Base-by-base conservation (phyloP, 2,329 filamentous ascomycete genomes). In the Septoria petroselini region DNA sequence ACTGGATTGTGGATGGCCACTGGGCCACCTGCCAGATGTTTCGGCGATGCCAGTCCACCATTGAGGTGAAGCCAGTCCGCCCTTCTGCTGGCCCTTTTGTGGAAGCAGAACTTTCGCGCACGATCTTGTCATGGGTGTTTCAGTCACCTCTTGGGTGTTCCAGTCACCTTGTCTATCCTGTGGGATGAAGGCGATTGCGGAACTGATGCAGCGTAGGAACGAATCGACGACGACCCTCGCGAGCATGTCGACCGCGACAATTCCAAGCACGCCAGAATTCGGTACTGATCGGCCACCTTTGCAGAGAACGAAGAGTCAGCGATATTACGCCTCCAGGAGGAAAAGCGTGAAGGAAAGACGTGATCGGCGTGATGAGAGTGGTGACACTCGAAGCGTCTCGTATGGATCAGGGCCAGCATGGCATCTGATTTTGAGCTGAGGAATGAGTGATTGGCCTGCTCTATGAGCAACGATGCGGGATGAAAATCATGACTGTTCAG, bases 41-140 rank as follows among this genome's bases (percentile, higher is more conserved):
- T 38, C 19, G 49, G 45, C 43, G 49, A 47, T 48, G 42, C 43
- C 43, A 39, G 43, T 47, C 49, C 43, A 41, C 49, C 45, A 23
- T 43, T 46, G 35, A 41, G 34, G 49, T 48, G 49, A 48, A 21
- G 34, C 49, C 43, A 52, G 49, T 44, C 29, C 45, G 31, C 45
- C 45, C 17, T 42, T 41, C 38, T 42, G 38, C 37, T 48, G 38
- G 19, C 45, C 37, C 45, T 9, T 15, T 18, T 19, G 43, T 25
- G 43, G 34, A 39, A 18, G 43, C 43, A 47, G 25, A 14, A 47
- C 40, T 47, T 31, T 15, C n/a, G 43, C 43, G 43, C 33, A 39
- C 34, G 27, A 40, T 7, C 19, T 17, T 31, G 8, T 43, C 17
- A 19, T 15, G 17, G 17, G 25, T 30, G 11, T 39, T 38, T 46